Evolutionary conservation across 192 early-diverging fungal genomes (phyloP).

Genomic region (Pecoramyces ruminantium): DNA sequence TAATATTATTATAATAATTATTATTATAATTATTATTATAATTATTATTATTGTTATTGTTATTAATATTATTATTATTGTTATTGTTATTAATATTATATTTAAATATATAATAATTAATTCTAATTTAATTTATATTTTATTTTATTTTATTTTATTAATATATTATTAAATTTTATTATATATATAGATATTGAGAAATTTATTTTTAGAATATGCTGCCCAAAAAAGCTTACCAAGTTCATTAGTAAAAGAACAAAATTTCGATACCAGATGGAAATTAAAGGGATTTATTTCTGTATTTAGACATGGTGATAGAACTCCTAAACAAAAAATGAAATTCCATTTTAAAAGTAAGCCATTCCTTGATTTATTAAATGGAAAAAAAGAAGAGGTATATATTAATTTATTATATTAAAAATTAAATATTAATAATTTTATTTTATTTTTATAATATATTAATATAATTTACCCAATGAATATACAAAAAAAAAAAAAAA

Average conservation of each 20-base stretch:
- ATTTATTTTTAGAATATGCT: neutral
- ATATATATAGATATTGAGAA: neutral
- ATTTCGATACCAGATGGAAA: constrained; percentile 70
- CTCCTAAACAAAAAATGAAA: constrained; percentile 96
- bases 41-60: no score
- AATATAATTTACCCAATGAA: no score
- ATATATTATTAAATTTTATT: neutral
- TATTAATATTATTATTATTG: no score
- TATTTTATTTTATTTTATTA: no score
- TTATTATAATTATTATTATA: no score
- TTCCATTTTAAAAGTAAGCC: constrained; percentile 53
- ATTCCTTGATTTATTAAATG: constrained; percentile 17
- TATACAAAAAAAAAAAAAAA: no score
- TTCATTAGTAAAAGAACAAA: constrained; percentile 16
- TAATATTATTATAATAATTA: neutral
- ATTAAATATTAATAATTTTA: neutral
- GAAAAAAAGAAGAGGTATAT: neutral
- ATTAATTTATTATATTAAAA: neutral
- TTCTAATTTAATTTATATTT: no score
- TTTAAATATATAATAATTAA: no score
- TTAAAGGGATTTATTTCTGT: constrained; percentile 87
- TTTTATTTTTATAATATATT: constrained; percentile 53
- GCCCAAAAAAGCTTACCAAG: neutral
- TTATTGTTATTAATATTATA: no score
- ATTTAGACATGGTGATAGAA: constrained; percentile 86